Base-by-base conservation (phyloP, 2,329 filamentous ascomycete genomes). In the Pseudogymnoascus sp. region DNA sequence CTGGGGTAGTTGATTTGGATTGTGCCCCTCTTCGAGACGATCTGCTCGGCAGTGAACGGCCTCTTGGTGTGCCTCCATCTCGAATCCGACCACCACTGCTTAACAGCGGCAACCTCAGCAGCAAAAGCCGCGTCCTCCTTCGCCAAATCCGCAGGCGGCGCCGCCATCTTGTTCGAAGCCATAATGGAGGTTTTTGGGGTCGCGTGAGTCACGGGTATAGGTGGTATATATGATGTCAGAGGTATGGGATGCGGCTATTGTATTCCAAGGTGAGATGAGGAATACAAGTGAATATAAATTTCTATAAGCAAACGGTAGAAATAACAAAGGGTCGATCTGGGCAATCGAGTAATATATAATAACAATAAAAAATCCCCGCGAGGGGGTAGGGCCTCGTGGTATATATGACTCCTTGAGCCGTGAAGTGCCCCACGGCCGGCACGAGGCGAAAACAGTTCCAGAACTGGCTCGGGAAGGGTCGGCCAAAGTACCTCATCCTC, bases 41-140 rank as follows among this genome's bases (percentile, higher is more conserved):
- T 98, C 79, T 96, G 90, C 82, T 98, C 95, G 34, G 95, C 92
- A 3, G 93, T 96, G 77, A 95, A 99, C 23, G 95, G 88, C 65
- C 95, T 85, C 80, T 90, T 93, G 71, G 95, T 99, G 78, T 91
- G 86, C 75, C 90, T 85, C 95, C 95, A 99, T 82, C 95, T 85
- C 64, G 92, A 85, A 72, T 96, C 90, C 62, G 81, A 83, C 95
- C 95, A 99, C 95, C 95, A 99, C 77, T 89, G 80, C 85, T 97
- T 91, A 70, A 98, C 89, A 69, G 89, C 86, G 72, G 89, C 86
- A 66, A 98, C 92, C 76, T 99, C 95, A 70, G 89, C 83, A 73
- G 86, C 82, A 79, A 73, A 76, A 34, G 74, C 68, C 65, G 77
- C 79, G 66, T 88, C 85, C 73, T 88, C 85, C 63, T 74, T 70